Evolutionary conservation across 345 rosid genomes (phyloP), one percentile per base, ranked within the genome.

Genomic region (Murraya koenigii): DNA sequence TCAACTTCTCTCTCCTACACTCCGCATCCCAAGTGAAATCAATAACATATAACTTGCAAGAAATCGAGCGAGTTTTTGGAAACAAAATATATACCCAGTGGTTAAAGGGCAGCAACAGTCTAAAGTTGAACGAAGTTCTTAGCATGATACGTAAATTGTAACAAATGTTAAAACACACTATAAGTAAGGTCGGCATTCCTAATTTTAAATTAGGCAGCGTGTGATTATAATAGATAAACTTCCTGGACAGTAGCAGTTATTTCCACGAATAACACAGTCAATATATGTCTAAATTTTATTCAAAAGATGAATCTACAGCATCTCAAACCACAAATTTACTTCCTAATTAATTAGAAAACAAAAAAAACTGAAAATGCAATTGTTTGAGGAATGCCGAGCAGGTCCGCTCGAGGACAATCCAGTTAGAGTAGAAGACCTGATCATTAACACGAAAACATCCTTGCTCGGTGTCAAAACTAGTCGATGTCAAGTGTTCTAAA

Each of bases 1-100:
- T 97, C 74, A 83, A 83, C 75, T 47, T 71, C 70, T 54, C 72
- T 75, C 19, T 36, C 59, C 61, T 52, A 71, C 63, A 35, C 84
- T 82, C 64, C 56, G 41, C 49, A 49, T 47, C 60, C 22, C 47
- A 22, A 47, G 41, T 63, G n/a, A 38, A 22, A 64, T 39, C 44
- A 32, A 64, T 7, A 64, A 14, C 56, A n/a, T 15, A 49, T 36
- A 30, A 28, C 23, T 13, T 8, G 3, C 49, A 11, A 62, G 22
- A 73, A 38, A 39, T 36, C 26, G 38, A 58, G 33, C 65, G 23
- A 38, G 26, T 73, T 38, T 72, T 28, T 19, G 13, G 23, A 59
- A 25, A 39, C 11, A 15, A 56, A 23, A 59, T 33, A 56, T 4
- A 22, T 10, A 36, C 25, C n/a, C 75, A 58, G 14, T 36, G 52